These are phyloP conservation scores for Ehretia macrophylla DNA, from an alignment of 257 asterid genomes.

Conservation along the genomic window DNA sequence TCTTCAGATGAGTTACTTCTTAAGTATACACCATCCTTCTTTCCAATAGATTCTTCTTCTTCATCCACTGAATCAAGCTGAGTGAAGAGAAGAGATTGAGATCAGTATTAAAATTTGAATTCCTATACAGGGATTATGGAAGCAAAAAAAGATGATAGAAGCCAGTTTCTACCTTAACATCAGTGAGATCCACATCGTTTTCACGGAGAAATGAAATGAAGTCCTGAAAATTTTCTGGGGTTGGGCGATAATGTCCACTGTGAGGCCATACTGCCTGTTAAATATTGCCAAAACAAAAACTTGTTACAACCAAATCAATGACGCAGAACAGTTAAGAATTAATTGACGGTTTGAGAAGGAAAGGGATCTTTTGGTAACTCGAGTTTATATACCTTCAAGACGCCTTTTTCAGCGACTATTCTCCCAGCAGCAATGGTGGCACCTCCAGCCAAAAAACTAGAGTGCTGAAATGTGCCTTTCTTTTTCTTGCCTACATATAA, in stretches of 20 bases:
- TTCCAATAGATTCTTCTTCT: conserved; percentile 42
- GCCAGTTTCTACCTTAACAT: conserved; percentile 56
- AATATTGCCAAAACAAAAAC: conserved; percentile 3
- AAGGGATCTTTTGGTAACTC: background rate
- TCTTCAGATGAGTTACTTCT: conserved; percentile 68
- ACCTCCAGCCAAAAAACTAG: conserved; percentile 96
- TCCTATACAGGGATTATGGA: background rate
- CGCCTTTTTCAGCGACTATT: conserved; percentile 68
- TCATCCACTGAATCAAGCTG: conserved; percentile 68
- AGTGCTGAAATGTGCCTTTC: conserved; percentile 88
- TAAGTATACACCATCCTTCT: conserved; percentile 29
- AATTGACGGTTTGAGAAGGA: background rate
- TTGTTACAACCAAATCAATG: conserved; percentile 3
- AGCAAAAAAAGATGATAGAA: conserved; percentile 1
- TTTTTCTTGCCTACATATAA: conserved; percentile 79
- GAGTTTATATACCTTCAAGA: conserved; percentile 53
- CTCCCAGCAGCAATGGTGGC: conserved; percentile 95
- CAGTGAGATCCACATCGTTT: conserved; percentile 55
- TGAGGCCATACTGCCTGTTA: conserved; percentile 97
- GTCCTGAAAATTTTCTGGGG: conserved; percentile 81
- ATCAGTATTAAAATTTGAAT: conserved; percentile 15
- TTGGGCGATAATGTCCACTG: conserved; percentile 91
- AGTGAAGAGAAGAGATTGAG: conserved; percentile 3
- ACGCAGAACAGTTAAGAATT: background rate
- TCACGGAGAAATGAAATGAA: conserved; percentile 61